A percentile compares a stretch with the other conserved stretches of the same genome.
phyloP scores from a whole-genome alignment of 192 early-diverging fungal genomes.

The Pilaira anomala region DNA sequence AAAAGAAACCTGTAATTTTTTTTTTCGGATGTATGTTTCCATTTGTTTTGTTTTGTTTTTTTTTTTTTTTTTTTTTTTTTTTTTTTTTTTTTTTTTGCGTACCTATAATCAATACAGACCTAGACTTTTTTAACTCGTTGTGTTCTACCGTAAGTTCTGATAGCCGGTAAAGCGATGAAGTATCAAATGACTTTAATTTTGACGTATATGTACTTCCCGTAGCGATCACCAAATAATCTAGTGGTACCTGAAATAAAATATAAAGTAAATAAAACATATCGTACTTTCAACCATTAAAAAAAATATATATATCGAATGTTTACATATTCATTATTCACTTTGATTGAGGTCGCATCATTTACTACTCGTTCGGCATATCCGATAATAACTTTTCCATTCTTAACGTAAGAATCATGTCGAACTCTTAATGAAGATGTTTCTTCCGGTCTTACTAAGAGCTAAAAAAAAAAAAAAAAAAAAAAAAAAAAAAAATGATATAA shows the following conservation, averaged over 20 bases:
- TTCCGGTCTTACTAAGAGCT: slow-evolving; percentile 20
- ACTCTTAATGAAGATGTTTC: slow-evolving; percentile 27
- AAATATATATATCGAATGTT: not conserved
- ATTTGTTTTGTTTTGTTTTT: no score
- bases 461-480: not conserved
- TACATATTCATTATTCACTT: slow-evolving; percentile 33
- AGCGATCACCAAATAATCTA: slow-evolving; percentile 36
- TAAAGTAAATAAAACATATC: not conserved
- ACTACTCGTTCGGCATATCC: slow-evolving; percentile 27
- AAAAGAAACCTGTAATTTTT: not conserved
- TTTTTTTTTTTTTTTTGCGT: no score
- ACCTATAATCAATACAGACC: slow-evolving; percentile 30
- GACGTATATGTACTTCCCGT: slow-evolving; percentile 35
- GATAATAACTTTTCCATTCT: slow-evolving; percentile 37
- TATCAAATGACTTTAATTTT: slow-evolving; percentile 34
- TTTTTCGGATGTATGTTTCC: not conserved
- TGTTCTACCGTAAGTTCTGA: slow-evolving; percentile 8
- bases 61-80: no score
- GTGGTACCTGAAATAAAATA: slow-evolving; percentile 26
- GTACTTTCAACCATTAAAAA: not conserved
- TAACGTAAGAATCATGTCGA: slow-evolving; percentile 30
- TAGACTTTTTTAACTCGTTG: slow-evolving; percentile 21
- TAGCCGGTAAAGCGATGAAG: slow-evolving; percentile 30
- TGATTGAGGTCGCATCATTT: slow-evolving; percentile 17
- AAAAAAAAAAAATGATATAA: no score